A percentile compares a stretch with the other conserved stretches of the same genome.
Evolutionary conservation across 2,329 filamentous ascomycete genomes (phyloP).

Genomic region (Stagonosporopsis chrysanthemi): DNA sequence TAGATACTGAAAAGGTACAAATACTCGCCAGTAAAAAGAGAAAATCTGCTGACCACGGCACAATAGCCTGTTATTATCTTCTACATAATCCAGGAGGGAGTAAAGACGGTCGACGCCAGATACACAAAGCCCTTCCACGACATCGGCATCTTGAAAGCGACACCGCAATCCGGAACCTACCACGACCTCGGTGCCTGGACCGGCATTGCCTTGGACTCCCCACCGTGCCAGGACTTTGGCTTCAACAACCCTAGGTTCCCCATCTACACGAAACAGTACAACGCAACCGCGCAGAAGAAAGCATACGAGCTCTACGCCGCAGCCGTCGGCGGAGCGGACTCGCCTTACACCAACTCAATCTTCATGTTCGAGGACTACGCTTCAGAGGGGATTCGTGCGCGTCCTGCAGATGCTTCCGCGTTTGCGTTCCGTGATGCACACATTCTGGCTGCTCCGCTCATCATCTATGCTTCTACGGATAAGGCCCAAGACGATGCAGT

Average conservation of each 20-base stretch:
- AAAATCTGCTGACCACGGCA: background rate
- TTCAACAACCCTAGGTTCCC: conserved; percentile 37
- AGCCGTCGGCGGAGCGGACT: conserved; percentile 37
- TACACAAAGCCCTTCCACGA: conserved; percentile 35
- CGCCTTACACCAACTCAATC: conserved; percentile 48
- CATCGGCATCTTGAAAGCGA: conserved; percentile 23
- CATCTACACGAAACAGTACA: conserved; percentile 38
- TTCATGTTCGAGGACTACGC: conserved; percentile 67
- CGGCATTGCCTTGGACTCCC: conserved; percentile 31
- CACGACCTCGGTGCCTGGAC: conserved; percentile 34
- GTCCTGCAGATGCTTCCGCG: conserved; percentile 50
- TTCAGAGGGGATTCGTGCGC: conserved; percentile 52
- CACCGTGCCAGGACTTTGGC: conserved; percentile 38
- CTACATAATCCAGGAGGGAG: conserved; percentile 38
- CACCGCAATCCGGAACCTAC: conserved; percentile 29
- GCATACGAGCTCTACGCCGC: conserved; percentile 51
- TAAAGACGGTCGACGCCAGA: conserved; percentile 24
- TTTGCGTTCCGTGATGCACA: conserved; percentile 56
- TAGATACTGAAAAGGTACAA: conserved; percentile 25
- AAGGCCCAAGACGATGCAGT: conserved; percentile 21
- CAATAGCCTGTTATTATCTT: conserved; percentile 28
- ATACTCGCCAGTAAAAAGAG: accelerated
- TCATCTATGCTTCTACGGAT: conserved; percentile 27
- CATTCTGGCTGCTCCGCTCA: conserved; percentile 29
- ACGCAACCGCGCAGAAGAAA: conserved; percentile 46